Conservation (phyloP, 495 filamentous ascomycete species). For the Haplographium delicatum region DNA sequence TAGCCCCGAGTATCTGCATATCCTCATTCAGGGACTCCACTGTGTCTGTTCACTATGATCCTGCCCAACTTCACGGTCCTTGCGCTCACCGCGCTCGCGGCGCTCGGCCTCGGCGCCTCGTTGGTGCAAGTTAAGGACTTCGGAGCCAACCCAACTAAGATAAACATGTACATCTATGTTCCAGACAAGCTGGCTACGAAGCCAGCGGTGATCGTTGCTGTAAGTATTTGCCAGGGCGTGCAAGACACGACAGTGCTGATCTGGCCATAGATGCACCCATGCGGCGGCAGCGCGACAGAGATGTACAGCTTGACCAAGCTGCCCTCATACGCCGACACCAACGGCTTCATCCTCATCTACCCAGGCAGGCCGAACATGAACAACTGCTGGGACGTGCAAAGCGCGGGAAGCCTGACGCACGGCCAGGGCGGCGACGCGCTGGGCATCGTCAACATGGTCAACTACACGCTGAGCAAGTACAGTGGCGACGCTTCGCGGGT, state of each 20-base stretch:
- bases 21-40: neutral
- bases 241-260: no score
- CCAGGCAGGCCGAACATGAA: constrained; percentile 39
- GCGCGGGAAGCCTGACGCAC: constrained; percentile 42
- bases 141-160: constrained; percentile 33
- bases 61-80: neutral
- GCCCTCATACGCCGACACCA: constrained; percentile 36
- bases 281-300: constrained; percentile 28
- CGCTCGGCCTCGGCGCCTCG: constrained; percentile 22
- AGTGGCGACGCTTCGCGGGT: constrained; percentile 39
- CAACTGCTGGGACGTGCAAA: constrained; percentile 54
- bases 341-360: constrained; percentile 53
- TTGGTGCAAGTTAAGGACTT: constrained; percentile 35
- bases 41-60: constrained; percentile 12
- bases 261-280: constrained; percentile 29
- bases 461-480: constrained; percentile 44
- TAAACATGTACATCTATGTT: constrained; percentile 37
- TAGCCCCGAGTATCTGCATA: neutral
- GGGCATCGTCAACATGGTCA: constrained; percentile 53
- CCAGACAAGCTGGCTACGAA: constrained; percentile 31
- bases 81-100: constrained; percentile 4
- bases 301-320: constrained; percentile 34
- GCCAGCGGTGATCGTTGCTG: constrained; percentile 28
- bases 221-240: no score
- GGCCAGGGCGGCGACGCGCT: constrained; percentile 46